A percentile compares a stretch with the other conserved stretches of the same genome.
phyloP scores from a whole-genome alignment of 495 filamentous ascomycete genomes.

The Parathielavia hyrcaniae region DNA sequence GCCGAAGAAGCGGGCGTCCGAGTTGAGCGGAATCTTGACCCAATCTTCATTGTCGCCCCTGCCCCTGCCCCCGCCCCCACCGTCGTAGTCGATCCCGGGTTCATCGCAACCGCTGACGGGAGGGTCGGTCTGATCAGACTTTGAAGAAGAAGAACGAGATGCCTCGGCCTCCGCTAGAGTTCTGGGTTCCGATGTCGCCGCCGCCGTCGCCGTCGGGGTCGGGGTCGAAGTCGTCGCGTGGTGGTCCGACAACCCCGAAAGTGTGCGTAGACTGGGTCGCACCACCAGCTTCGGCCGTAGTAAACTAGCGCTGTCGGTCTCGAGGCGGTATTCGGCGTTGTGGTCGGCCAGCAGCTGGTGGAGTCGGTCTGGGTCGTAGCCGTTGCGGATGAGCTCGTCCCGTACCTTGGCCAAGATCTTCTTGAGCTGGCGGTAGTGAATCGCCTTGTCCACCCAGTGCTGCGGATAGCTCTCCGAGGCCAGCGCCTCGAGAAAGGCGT shows the following conservation, averaged over 20 bases:
- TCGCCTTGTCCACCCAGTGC: slow-evolving; percentile 62
- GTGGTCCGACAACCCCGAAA: too few species aligned
- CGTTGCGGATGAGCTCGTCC: slow-evolving; percentile 53
- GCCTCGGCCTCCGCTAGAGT: slow-evolving; percentile 5
- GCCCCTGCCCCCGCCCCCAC: too few species aligned
- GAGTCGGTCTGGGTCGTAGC: slow-evolving; percentile 56
- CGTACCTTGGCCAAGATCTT: slow-evolving; percentile 66
- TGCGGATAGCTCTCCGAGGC: slow-evolving; percentile 52
- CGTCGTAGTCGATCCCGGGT: neutral
- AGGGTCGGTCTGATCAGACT: neutral
- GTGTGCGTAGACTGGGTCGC: slow-evolving; percentile 13
- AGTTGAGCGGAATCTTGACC: slow-evolving; percentile 59
- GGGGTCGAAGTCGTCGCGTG: too few species aligned
- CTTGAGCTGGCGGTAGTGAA: slow-evolving; percentile 67
- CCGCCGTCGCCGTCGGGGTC: too few species aligned
- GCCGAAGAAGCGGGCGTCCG: slow-evolving; percentile 63
- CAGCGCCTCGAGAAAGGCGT: slow-evolving; percentile 55
- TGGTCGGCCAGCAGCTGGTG: slow-evolving; percentile 42
- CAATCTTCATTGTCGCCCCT: too few species aligned
- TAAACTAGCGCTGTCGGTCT: slow-evolving; percentile 28
- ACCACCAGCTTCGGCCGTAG: slow-evolving; percentile 29
- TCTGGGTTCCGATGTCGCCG: neutral
- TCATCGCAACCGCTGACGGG: neutral
- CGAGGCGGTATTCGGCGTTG: slow-evolving; percentile 45
- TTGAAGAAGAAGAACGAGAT: neutral